These are phyloP conservation scores for Kalmanozyma brasiliensis DNA, from an alignment of 1,284 basidiomycete species.

Conservation along the genomic window DNA sequence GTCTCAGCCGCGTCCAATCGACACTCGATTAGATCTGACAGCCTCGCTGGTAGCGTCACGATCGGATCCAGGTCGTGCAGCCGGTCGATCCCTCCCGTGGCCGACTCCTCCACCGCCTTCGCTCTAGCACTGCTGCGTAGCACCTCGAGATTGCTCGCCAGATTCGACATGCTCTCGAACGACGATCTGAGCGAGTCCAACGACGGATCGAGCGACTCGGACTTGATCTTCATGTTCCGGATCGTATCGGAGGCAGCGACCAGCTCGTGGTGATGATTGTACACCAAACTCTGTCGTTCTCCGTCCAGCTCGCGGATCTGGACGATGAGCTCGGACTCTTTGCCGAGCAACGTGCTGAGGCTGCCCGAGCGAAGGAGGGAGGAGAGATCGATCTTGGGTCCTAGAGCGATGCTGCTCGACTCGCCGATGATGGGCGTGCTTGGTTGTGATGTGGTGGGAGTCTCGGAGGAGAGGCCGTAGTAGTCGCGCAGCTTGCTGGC, in stretches of 20 bases:
- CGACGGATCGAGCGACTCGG: conserved; percentile 49
- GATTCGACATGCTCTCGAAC: conserved; percentile 47
- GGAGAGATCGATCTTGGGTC: conserved; percentile 26
- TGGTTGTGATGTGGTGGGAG: conserved; percentile 9
- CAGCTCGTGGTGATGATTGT: conserved; percentile 92
- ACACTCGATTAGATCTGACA: conserved; percentile 47
- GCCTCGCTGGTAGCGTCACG: conserved; percentile 47
- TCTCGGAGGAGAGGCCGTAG: conserved; percentile 53
- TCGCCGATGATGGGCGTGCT: conserved; percentile 4
- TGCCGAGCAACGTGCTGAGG: conserved; percentile 48
- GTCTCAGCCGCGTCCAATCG: not conserved
- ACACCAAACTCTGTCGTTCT: conserved; percentile 88
- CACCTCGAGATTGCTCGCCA: conserved; percentile 33
- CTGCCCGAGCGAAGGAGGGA: conserved; percentile 35
- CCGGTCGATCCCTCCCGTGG: conserved; percentile 2
- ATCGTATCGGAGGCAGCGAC: conserved; percentile 92
- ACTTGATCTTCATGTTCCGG: conserved; percentile 70
- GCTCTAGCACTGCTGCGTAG: conserved; percentile 13
- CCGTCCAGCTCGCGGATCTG: conserved; percentile 85
- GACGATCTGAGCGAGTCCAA: conserved; percentile 46
- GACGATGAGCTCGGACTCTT: conserved; percentile 51
- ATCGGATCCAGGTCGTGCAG: conserved; percentile 48
- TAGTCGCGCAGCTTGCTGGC: conserved; percentile 57
- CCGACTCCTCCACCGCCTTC: not conserved
- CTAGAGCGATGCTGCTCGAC: not conserved